Base-by-base conservation (phyloP, 2,329 filamentous ascomycete species). In the Cladosporium sp. region DNA sequence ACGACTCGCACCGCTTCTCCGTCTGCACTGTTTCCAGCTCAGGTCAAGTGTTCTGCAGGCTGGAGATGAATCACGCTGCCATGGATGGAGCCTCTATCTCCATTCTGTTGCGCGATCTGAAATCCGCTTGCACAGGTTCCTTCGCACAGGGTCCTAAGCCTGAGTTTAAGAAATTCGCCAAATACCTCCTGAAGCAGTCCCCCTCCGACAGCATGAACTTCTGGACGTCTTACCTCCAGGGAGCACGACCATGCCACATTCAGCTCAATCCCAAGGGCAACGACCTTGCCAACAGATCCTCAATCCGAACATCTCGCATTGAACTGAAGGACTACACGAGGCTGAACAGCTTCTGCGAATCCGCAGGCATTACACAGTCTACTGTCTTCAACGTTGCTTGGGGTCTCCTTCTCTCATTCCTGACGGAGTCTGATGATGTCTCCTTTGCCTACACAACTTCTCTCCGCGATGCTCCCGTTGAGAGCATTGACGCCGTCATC, bases 31-130 rank as follows among this genome's bases (percentile, higher is more conserved):
- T 34, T 9, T 25, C 43, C 19, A 49, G 38, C 12, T 39, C 42
- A 1, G 42, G 42, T 5, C 25, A 47, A 15, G 54, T 56, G 1
- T 56, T 56, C 42, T 56, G 54, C 30, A 56, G 54, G 19, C 20
- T 56, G 54, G 54, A 56, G 42, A 56, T 56, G 42, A 56, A 56
- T 20, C 71, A 73, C 51, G 69, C 69, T 5, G 70, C 72, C 37
- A 72, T 72, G 51, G 71, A 73, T 74, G 76, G 38, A 84, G 79
- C 64, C 78, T 84, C 60, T 80, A 82, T 56, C n/a, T 56, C 54
- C 19, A 56, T 56, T 3, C 20, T 56, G n/a, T 30, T 56, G n/a
- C 42, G 42, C 20, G 54, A 56, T 20, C 34, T 56, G 1, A 56
- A 47, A 20, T 43, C 25, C 14, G 42, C 34, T n/a, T 56, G 54